Evolutionary conservation across 306 rosid species (phyloP), one percentile per base, ranked within the genome.

Genomic region (Medicago arabica): DNA sequence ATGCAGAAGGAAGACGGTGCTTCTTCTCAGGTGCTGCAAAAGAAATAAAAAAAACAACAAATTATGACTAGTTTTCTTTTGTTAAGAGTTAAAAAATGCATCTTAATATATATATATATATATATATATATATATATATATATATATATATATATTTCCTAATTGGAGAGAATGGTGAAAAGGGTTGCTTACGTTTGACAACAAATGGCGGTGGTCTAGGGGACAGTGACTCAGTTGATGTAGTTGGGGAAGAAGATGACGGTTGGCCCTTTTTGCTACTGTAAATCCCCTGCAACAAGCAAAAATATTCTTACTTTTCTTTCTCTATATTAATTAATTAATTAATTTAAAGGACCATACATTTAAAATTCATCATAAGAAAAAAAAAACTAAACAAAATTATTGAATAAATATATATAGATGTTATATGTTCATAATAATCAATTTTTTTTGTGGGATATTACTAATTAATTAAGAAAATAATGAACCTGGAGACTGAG

Each of bases 1-100:
- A 95, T 43, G 99, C 98, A 71, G 99, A 95, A 39, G 99, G 99
- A 10, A 95, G 93, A 40, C 98, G 85, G 76, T 95, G 99, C 73
- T 92, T 95, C 85, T 95, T 95, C 96, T 95, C 99, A 68, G 99
- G 99, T 46, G 99, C 99, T 95, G 83, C 51, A 83, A 75, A 74
- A 68, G 7, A 31, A 75, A 21, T 18, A 5, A 39, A 16, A 39
- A 16, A n/a, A 1, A 21, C 1, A 58, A 25, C 31, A 28, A 28
- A 50, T 50, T 1, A 6, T 15, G 19, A 50, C 4, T 1, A 15
- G 4, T 11, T 11, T 10, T 11, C 3, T 11, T 43, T 0, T 44
- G 21, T 3, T 31, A 5, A 3, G 36, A 6, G 59, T 53, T 21
- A 14, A 57, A 21, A 65, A 17, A 17, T 21, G 18, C 9, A 14